Evolutionary conservation across 106 monocot species (phyloP).

Genomic region (Triglochin maritima): DNA sequence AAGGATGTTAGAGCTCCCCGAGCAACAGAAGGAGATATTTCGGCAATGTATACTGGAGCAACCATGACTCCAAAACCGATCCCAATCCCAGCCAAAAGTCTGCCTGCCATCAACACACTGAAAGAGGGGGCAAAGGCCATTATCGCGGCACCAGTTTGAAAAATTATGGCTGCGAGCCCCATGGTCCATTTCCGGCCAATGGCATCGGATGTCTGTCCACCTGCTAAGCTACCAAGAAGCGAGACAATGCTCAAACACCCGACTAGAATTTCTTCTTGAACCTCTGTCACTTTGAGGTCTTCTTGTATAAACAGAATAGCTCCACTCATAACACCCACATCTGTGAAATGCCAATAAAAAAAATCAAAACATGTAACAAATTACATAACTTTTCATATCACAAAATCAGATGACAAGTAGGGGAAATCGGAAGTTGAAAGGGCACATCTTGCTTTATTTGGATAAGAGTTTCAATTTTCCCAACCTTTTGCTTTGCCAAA

Average conservation of each 20-base stretch:
- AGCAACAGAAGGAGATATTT: slow-evolving; percentile 74
- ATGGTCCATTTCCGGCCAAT: slow-evolving; percentile 97
- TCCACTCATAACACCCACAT: slow-evolving; percentile 99
- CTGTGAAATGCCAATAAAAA: slow-evolving; percentile 23
- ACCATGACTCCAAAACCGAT: slow-evolving; percentile 94
- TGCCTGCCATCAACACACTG: slow-evolving; percentile 59
- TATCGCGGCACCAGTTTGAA: slow-evolving; percentile 68
- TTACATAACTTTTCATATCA: neutral
- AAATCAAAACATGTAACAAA: neutral
- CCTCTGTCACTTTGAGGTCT: slow-evolving; percentile 76
- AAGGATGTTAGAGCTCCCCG: slow-evolving; percentile 85
- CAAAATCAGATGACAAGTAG: neutral
- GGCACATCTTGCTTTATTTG: neutral
- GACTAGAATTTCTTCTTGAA: slow-evolving; percentile 80
- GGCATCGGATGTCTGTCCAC: slow-evolving; percentile 65
- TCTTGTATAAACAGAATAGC: slow-evolving; percentile 82
- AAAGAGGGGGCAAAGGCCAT: slow-evolving; percentile 82
- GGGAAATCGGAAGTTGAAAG: neutral
- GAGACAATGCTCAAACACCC: slow-evolving; percentile 84
- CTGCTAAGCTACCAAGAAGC: slow-evolving; percentile 70
- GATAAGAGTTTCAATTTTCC: neutral
- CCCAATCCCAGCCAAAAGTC: slow-evolving; percentile 74
- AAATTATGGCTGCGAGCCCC: slow-evolving; percentile 70
- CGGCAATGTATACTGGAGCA: slow-evolving; percentile 92
- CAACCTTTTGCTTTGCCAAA: neutral